Conservation (phyloP, 1,139 yeast species). For the Geotrichum macrosporum region DNA sequence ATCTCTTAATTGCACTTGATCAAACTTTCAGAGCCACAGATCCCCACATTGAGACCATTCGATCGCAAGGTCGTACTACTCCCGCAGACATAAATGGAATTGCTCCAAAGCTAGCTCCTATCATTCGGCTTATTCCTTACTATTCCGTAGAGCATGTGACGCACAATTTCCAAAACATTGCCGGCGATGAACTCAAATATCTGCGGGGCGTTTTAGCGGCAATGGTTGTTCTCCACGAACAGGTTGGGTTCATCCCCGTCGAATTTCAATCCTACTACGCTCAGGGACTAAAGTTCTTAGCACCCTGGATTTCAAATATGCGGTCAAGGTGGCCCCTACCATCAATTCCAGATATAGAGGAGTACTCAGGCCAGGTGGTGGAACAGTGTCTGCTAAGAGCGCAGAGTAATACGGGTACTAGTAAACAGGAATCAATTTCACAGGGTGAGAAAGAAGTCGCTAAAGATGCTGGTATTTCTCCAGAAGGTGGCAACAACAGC, state of each 20-base stretch:
- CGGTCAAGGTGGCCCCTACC: conserved; percentile 71
- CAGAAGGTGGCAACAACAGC: conserved; percentile 36
- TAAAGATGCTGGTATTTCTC: conserved; percentile 27
- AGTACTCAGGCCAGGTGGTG: conserved; percentile 65
- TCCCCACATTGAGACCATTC: conserved; percentile 37
- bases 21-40: conserved; percentile 52
- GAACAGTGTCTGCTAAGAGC: conserved; percentile 38
- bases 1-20: conserved; percentile 66
- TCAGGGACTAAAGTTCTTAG: conserved; percentile 59
- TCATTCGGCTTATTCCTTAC: conserved; percentile 66
- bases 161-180: conserved; percentile 23
- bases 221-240: conserved; percentile 73
- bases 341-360: conserved; percentile 59
- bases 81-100: conserved; percentile 18
- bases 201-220: conserved; percentile 73
- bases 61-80: conserved; percentile 30
- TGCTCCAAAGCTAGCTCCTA: conserved; percentile 44
- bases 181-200: conserved; percentile 27
- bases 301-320: conserved; percentile 50
- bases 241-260: conserved; percentile 80
- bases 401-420: conserved; percentile 1
- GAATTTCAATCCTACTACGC: conserved; percentile 72
- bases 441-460: conserved; percentile 8
- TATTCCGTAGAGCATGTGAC: conserved; percentile 72
- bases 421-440: conserved; percentile 5